phyloP scores from a whole-genome alignment of 2,329 filamentous ascomycete genomes.

The Cladosporium sp. region DNA sequence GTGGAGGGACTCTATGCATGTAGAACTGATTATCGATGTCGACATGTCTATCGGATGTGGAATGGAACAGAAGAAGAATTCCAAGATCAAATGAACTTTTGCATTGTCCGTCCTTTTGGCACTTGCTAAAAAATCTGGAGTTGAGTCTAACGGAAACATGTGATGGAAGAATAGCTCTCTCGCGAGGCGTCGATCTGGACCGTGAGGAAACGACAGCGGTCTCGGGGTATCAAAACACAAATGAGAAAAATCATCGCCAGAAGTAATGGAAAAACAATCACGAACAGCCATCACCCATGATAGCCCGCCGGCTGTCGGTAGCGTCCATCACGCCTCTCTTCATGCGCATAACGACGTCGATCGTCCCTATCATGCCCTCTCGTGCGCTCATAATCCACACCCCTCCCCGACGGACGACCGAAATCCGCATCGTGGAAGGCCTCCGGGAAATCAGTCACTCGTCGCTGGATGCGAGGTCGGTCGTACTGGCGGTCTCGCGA shows the following conservation, averaged over 20 bases:
- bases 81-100: background rate
- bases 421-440: background rate
- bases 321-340: background rate
- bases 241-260: background rate
- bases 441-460: background rate
- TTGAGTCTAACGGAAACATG: no score
- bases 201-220: background rate
- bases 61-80: background rate
- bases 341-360: background rate
- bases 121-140: no score
- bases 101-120: conserved; percentile 1
- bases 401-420: background rate
- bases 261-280: background rate
- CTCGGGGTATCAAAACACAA: conserved; percentile 3
- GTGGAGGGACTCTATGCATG: background rate
- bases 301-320: background rate
- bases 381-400: background rate
- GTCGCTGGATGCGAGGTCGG: background rate
- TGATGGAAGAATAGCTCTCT: background rate
- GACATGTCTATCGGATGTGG: background rate
- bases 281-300: background rate
- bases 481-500: background rate
- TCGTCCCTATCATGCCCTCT: background rate
- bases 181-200: conserved; percentile 1
- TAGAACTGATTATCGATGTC: background rate